phyloP scores from a whole-genome alignment of 2,329 filamentous ascomycete genomes.

The Cercospora sojina region DNA sequence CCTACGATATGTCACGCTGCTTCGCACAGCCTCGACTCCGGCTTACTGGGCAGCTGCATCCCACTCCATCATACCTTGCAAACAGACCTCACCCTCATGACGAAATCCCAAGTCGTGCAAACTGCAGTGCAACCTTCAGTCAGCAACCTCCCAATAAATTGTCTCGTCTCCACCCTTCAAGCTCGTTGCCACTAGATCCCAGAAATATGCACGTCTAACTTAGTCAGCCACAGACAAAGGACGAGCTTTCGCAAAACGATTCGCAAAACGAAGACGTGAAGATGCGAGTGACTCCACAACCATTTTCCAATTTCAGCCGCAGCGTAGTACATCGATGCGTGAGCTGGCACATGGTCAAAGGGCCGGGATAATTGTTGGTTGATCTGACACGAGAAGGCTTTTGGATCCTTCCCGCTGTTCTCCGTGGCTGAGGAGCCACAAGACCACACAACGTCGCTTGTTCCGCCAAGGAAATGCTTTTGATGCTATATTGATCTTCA shows the following conservation, averaged over 20 bases:
- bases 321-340: neutral
- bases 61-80: neutral
- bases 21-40: slow-evolving; percentile 1
- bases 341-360: neutral
- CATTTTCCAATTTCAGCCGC: slow-evolving; percentile 1
- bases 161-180: slow-evolving; percentile 1
- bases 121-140: slow-evolving; percentile 6
- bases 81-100: neutral
- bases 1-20: neutral
- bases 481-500: slow-evolving; percentile 1
- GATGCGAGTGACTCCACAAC: neutral
- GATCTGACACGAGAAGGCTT: neutral
- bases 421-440: neutral
- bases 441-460: neutral
- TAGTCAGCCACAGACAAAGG: neutral
- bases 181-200: neutral
- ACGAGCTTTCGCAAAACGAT: neutral
- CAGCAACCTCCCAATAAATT: neutral
- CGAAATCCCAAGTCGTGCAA: neutral
- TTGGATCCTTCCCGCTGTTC: neutral
- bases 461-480: neutral
- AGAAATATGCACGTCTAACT: neutral
- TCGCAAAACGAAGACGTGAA: neutral
- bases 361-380: neutral
- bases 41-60: neutral